A percentile compares a stretch with the other conserved stretches of the same genome.
These are phyloP conservation scores for Oryza australiensis DNA, from an alignment of 176 grass and related monocot genomes.

Conservation along the genomic window DNA sequence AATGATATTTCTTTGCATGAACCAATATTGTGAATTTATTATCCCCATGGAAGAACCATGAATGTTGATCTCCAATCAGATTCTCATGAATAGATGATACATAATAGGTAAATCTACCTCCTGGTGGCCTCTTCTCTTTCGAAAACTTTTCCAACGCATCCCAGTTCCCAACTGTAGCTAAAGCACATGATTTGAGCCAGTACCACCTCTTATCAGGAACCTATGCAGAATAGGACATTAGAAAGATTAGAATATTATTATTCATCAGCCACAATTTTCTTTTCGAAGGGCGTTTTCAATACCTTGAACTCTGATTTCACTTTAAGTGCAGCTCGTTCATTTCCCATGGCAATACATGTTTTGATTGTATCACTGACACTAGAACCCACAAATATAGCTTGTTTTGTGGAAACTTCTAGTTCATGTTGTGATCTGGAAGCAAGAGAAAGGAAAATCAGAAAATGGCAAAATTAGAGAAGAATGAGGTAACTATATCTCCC, in stretches of 20 bases:
- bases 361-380: conserved; percentile 97
- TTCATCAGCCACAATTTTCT: conserved; percentile 13
- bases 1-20: conserved; percentile 1
- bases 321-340: conserved; percentile 79
- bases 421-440: conserved; percentile 75
- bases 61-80: conserved; percentile 3
- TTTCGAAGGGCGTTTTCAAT: conserved; percentile 26
- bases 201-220: conserved; percentile 99
- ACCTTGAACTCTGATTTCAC: conserved; percentile 96
- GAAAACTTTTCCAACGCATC: conserved; percentile 92
- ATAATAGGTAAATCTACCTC: conserved; percentile 59
- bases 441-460: conserved; percentile 31
- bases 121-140: conserved; percentile 88
- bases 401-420: conserved; percentile 95
- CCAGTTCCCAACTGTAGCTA: conserved; percentile 95
- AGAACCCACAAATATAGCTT: conserved; percentile 95
- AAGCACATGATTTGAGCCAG: conserved; percentile 95
- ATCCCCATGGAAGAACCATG: neutral
- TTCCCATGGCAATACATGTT: conserved; percentile 96
- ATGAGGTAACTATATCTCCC: neutral
- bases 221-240: conserved; percentile 41
- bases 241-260: conserved; percentile 15
- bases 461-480: conserved; percentile 12
- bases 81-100: neutral
- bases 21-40: conserved; percentile 13